Base-by-base conservation (phyloP, 2,329 filamentous ascomycete genomes). In the Colletotrichum euphorbiae region DNA sequence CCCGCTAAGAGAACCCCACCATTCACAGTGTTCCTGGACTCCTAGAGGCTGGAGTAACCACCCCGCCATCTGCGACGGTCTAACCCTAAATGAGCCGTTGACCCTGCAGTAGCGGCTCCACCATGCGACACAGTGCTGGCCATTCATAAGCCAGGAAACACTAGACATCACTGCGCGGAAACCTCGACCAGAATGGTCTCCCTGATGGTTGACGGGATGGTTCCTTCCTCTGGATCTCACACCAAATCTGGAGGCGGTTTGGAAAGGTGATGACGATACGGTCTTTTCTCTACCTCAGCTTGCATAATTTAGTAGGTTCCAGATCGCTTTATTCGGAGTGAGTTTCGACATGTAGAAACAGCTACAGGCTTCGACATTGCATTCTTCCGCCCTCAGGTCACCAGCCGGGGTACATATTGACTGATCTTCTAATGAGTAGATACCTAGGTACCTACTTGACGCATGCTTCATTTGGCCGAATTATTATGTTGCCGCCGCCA, bases 51-150 rank as follows among this genome's bases (percentile, higher is more conserved):
- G n/a, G n/a, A n/a, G n/a, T 43, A 21, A 46, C 21, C 57, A 46
- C 54, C 50, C 57, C 21, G 57, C 63, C 42, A 57, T 62, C 38
- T 68, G 52, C 21, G 54, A 65, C 54, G 43, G 45, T 38, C 54
- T 68, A 59, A 36, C 52, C 54, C 15, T 43, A 43, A 59, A 45
- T 28, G 45, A 24, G 11, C 12, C 19, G 4, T 21, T 15, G 19
- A 9, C 55, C 55, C 55, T 58, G 55, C 55, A 58, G 45, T 48
- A 46, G 42, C 54, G n/a, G 28, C 43, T 31, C 19, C 38, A 21
- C 9, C 9, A 21, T 28, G 17, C 9, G 46, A 50, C 42, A 21
- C 4, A 4, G 6, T 11, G 15, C 42, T n/a, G 17, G 42, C 42
- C 42, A 45, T 9, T 17, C n/a, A 9, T 11, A 45, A 19, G 15